Percentiles rank a stretch among this genome's conserved stretches.
Conservation (phyloP, 495 filamentous ascomycete genomes). For the Xylona heveae region DNA sequence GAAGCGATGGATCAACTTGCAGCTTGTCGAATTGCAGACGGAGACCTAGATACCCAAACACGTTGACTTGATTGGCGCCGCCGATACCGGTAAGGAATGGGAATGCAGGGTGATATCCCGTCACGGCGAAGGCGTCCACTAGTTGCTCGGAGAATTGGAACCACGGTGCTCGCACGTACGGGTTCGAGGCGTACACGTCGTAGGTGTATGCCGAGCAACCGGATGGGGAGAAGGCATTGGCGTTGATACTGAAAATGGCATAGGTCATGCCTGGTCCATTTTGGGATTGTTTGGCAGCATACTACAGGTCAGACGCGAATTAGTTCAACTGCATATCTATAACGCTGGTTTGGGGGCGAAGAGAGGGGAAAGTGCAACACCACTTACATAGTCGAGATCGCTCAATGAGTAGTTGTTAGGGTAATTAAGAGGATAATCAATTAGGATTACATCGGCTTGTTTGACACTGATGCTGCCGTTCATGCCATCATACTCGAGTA, state of each 20-base stretch:
- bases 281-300: conserved; percentile 38
- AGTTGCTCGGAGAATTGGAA: conserved; percentile 51
- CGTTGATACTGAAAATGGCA: conserved; percentile 39
- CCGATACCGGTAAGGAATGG: conserved; percentile 49
- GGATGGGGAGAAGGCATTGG: conserved; percentile 32
- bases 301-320: too few relatives aligned
- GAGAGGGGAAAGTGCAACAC: neutral
- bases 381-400: conserved; percentile 33
- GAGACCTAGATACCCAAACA: conserved; percentile 41
- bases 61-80: conserved; percentile 36
- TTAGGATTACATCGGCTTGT: conserved; percentile 41
- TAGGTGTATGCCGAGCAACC: conserved; percentile 45
- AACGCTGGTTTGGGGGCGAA: too few relatives aligned
- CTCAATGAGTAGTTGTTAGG: conserved; percentile 27
- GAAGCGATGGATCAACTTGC: conserved; percentile 34
- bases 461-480: conserved; percentile 40
- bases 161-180: conserved; percentile 32
- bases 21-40: conserved; percentile 30
- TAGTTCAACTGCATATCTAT: too few relatives aligned
- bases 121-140: conserved; percentile 36
- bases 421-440: conserved; percentile 34
- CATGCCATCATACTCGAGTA: conserved; percentile 45
- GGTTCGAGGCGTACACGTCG: conserved; percentile 29
- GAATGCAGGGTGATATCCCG: conserved; percentile 45
- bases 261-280: conserved; percentile 49